A percentile compares a stretch with the other conserved stretches of the same genome.
These are phyloP conservation scores for Suaeda aralocaspica DNA, from an alignment of 148 eudicot genomes.

Conservation along the genomic window DNA sequence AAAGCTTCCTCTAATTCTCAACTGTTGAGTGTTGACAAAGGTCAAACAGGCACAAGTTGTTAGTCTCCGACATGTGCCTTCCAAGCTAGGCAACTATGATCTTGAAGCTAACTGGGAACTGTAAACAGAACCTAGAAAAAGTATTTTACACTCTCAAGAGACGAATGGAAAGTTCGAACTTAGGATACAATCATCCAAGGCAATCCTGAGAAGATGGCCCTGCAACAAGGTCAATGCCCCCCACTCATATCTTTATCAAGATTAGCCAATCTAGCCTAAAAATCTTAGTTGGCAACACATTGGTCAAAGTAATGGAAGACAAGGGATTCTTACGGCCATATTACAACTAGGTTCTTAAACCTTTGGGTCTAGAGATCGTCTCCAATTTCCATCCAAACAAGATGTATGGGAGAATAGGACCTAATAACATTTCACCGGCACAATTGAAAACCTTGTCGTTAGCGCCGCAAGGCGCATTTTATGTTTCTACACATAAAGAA, in stretches of 20 bases:
- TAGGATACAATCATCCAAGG: neutral
- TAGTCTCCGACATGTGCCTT: neutral
- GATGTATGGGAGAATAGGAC: too few species aligned
- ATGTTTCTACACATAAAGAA: neutral
- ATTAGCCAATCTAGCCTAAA: neutral
- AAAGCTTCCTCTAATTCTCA: neutral
- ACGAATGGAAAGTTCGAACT: neutral
- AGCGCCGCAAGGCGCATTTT: neutral
- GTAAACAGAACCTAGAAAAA: neutral
- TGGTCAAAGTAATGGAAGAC: too few species aligned
- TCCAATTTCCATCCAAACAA: neutral
- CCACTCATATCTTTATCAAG: too few species aligned
- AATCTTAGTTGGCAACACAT: too few species aligned
- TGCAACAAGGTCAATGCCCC: too few species aligned
- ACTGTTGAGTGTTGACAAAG: neutral
- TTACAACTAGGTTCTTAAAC: neutral
- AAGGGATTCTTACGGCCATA: neutral
- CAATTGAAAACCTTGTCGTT: neutral
- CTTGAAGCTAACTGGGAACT: neutral
- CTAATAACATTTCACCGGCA: neutral
- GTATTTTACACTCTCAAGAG: neutral
- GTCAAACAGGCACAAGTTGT: neutral
- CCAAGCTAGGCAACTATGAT: neutral
- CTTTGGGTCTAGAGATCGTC: neutral
- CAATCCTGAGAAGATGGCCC: neutral